Percentiles rank a stretch among this genome's conserved stretches.
Conservation (phyloP, 805 yeast genomes). For the Wickerhamomyces canadensis region DNA sequence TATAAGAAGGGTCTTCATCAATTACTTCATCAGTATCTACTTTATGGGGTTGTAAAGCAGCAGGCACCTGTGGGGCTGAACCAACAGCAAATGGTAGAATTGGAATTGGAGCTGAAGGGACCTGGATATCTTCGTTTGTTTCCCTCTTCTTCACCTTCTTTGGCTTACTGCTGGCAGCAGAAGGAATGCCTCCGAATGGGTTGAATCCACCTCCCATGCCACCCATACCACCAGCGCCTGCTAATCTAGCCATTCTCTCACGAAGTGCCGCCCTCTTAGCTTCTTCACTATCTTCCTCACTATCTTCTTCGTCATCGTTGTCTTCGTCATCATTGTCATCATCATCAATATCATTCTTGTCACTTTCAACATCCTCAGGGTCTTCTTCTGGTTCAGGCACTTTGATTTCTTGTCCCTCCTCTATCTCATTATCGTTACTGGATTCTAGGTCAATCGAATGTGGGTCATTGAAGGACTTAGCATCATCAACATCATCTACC, state of each 20-base stretch:
- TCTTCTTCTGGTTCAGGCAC: constrained; percentile 22
- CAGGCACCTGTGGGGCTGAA: constrained; percentile 21
- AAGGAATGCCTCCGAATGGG: constrained; percentile 35
- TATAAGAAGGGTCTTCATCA: no score
- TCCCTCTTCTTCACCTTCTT: constrained; percentile 16
- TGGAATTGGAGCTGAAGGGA: constrained; percentile 38
- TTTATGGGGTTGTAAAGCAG: constrained; percentile 11
- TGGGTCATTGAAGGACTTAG: not conserved
- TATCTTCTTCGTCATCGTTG: constrained; percentile 46
- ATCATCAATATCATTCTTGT: constrained; percentile 24
- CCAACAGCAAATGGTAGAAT: constrained; percentile 44
- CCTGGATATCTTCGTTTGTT: constrained; percentile 14
- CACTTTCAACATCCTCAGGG: constrained; percentile 26
- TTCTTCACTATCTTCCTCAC: constrained; percentile 71
- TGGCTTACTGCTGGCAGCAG: constrained; percentile 28
- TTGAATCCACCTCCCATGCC: constrained; percentile 28
- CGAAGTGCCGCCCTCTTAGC: constrained; percentile 69
- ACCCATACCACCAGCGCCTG: constrained; percentile 67
- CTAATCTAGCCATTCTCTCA: constrained; percentile 93
- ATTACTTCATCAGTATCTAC: constrained; percentile 6
- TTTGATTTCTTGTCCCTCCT: constrained; percentile 6
- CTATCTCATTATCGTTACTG: constrained; percentile 9
- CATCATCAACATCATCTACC: not conserved
- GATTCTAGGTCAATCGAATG: no score
- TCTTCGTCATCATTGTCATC: constrained; percentile 41